Base-by-base conservation (phyloP, 2,329 filamentous ascomycete genomes). In the Colletotrichum aenigma region DNA sequence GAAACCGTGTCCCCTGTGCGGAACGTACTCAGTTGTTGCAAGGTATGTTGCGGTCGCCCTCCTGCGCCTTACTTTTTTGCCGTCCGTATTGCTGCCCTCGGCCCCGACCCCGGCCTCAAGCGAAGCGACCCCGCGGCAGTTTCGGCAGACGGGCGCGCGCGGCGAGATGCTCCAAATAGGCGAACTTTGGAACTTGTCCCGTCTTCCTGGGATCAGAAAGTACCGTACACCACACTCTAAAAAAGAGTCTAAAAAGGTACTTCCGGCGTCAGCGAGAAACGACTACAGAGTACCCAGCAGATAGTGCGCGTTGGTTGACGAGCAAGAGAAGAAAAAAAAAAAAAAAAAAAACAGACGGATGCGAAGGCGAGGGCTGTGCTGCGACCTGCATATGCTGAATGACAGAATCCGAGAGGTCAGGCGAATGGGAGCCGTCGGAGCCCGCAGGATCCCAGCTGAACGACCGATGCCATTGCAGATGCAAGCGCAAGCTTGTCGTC, bases 301-400 rank as follows among this genome's bases (percentile, higher is more conserved):
- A 21, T 13, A n/a, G 38, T 66, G 24, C 21, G 38, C 43, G 67
- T 34, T 48, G 48, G 62, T 66, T 55, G 43, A 26, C 10, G 34
- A 58, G 43, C n/a, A 26, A n/a, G 15, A 24, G 16, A 34, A 15
- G 7, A 13, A 6, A 48, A 30, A n/a, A 26, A 61, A 71, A 15
- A 10, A 13, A 6, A 48, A 30, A n/a, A 26, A 61, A 71, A 38
- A 75, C 30, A 69, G 65, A 61, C 52, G n/a, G 73, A 60, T 56
- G 55, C 70, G 56, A 70, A 34, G 74, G 72, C 70, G 79, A 71
- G 78, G 83, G 83, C 83, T 83, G 83, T 84, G 83, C 81, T 80
- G 78, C 77, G 75, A 80, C 81, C 71, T 83, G 82, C 82, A 82
- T 82, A 82, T 80, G 80, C 78, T 82, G 77, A 78, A 79, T 79